Base-by-base conservation (phyloP, 768 basidiomycete genomes). In the Rhodotorula diobovata region DNA sequence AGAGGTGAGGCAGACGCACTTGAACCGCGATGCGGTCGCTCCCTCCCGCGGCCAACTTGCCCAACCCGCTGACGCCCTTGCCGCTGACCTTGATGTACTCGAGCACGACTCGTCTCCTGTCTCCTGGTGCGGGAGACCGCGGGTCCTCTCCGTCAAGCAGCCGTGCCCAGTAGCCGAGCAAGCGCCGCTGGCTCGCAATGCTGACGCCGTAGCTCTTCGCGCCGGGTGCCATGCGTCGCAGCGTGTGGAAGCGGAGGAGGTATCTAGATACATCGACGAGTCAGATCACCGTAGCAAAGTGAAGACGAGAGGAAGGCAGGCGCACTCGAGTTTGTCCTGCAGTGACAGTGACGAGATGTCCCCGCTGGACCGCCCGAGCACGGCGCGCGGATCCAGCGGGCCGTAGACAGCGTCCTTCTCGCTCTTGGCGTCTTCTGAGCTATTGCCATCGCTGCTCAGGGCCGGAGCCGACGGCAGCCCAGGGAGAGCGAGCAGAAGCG, bases 181-280 rank as follows among this genome's bases (percentile, higher is more conserved):
- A 91, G 30, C 91, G 86, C 4, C 87, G 84, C 79, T 92, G 91
- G 67, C 88, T 89, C 0, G 90, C 88, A 73, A 92, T 92, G 71
- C 76, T 61, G 72, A 73, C 68, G 43, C 75, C 45, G 39, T 67
- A 63, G 18, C 25, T 37, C 23, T 58, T 71, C 4, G 66, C 66
- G 10, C 51, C 51, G 4, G 70, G 66, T 32, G 57, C 37, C 70
- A 71, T 71, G 25, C 70, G 61, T 1, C 70, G 61, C 0, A 46
- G 16, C 6, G 70, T 67, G 62, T 71, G 70, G 58, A 71, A 71
- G 61, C 63, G 62, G 21, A 71, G 61, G 21, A 71, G 57, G 61
- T 66, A 71, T 9, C 70, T 63, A 45, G 1, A 3, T 4, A 10
- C 0, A 21, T n/a, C 25, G 39, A 16, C 16, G 15, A n/a, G n/a